A percentile compares a stretch with the other conserved stretches of the same genome.
Conservation (phyloP, 2,329 filamentous ascomycete genomes). For the Penicillium sp. region DNA sequence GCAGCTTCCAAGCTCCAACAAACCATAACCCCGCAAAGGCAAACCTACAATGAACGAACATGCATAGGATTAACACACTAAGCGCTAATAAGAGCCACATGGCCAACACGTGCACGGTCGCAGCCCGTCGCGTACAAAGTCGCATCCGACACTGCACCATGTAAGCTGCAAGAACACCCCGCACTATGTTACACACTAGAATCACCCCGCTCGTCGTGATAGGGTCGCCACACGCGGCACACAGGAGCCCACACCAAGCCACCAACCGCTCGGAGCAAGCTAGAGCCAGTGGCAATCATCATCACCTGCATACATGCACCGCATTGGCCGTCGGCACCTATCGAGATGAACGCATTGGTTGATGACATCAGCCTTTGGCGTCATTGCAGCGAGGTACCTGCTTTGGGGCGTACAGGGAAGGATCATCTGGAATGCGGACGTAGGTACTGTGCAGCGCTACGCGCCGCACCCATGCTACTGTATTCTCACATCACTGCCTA, state of each 20-base stretch:
- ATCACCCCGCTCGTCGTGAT: background rate
- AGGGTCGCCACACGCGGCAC: background rate
- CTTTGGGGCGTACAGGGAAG: slow-evolving; percentile 5
- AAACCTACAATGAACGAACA: background rate
- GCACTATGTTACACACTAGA: background rate
- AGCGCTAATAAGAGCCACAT: background rate
- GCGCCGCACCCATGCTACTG: slow-evolving; percentile 1
- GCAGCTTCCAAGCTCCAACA: background rate
- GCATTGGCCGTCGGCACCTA: background rate
- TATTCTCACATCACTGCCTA: slow-evolving; percentile 7
- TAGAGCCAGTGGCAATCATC: slow-evolving; percentile 6
- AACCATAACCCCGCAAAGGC: background rate
- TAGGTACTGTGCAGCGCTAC: slow-evolving; percentile 4
- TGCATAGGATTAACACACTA: background rate
- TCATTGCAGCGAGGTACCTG: slow-evolving; percentile 13
- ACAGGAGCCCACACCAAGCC: background rate
- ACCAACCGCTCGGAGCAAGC: background rate
- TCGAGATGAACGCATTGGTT: background rate
- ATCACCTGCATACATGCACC: slow-evolving; percentile 15
- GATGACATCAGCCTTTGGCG: slow-evolving; percentile 11
- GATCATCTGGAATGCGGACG: background rate
- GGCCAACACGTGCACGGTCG: background rate
- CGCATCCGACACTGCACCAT: background rate
- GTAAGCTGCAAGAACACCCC: background rate
- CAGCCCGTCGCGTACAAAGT: background rate